Conservation (phyloP, 306 rosid genomes). For the Cucumis cinereus region DNA sequence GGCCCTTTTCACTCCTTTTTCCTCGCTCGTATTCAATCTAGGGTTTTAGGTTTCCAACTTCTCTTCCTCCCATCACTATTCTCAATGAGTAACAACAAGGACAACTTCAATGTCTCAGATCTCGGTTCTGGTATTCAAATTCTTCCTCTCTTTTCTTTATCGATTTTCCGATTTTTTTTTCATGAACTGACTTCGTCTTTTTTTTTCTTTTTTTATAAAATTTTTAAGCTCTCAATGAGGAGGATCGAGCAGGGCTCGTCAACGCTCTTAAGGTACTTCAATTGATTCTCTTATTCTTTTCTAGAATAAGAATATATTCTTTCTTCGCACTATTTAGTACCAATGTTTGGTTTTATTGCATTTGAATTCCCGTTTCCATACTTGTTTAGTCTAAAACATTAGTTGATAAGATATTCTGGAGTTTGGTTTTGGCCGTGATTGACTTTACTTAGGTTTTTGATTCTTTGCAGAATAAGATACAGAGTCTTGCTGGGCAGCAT, state of each 20-base stretch:
- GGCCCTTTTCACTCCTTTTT: conserved; percentile 9
- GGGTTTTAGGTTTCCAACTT: conserved; percentile 56
- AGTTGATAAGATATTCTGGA: background rate
- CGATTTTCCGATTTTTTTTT: background rate
- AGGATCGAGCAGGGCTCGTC: conserved; percentile 61
- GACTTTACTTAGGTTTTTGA: background rate
- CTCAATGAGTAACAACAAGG: conserved; percentile 59
- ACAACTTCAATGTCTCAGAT: conserved; percentile 55
- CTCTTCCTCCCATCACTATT: conserved; percentile 2
- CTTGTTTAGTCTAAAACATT: background rate
- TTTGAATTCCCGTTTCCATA: background rate
- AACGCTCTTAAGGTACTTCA: conserved; percentile 68
- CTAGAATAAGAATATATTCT: background rate
- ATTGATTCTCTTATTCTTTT: background rate
- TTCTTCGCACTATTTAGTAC: too few relatives aligned
- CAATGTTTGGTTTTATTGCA: too few relatives aligned
- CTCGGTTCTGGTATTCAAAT: conserved; percentile 44
- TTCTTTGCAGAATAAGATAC: conserved; percentile 52
- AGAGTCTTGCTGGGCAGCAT: conserved; percentile 80
- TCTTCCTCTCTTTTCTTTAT: background rate
- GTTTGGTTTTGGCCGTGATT: background rate
- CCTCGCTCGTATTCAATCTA: conserved; percentile 27
- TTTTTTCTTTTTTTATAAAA: background rate
- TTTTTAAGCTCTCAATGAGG: conserved; percentile 48
- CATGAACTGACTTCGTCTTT: background rate